Evolutionary conservation across 2,329 filamentous ascomycete genomes (phyloP).

Genomic region (Monosporascus sp.): DNA sequence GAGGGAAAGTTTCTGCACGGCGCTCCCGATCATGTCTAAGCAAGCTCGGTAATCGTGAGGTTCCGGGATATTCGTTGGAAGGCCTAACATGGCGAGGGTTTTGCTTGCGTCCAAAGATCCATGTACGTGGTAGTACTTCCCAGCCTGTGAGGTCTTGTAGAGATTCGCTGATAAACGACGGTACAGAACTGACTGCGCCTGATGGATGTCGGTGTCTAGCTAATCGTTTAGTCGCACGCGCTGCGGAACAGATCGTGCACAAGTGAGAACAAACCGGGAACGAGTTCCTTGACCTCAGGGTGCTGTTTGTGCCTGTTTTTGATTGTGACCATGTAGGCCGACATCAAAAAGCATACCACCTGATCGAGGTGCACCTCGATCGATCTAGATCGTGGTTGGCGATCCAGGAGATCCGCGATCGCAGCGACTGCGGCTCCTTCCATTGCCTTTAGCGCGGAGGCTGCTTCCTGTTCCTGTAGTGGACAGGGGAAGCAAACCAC

Average conservation of each 20-base stretch:
- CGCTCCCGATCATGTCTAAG: slow-evolving; percentile 52
- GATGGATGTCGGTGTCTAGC: slow-evolving; percentile 64
- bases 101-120: slow-evolving; percentile 67
- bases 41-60: slow-evolving; percentile 55
- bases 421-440: slow-evolving; percentile 56
- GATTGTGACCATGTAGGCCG: slow-evolving; percentile 51
- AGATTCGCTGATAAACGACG: slow-evolving; percentile 68
- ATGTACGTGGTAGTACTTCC: slow-evolving; percentile 71
- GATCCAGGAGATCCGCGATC: slow-evolving; percentile 48
- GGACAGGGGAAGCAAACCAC: slow-evolving; percentile 33
- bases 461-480: slow-evolving; percentile 35
- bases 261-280: slow-evolving; percentile 19
- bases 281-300: slow-evolving; percentile 39
- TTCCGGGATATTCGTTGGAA: slow-evolving; percentile 56
- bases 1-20: slow-evolving; percentile 49
- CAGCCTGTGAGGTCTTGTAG: slow-evolving; percentile 60
- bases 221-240: slow-evolving; percentile 1
- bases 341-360: slow-evolving; percentile 51
- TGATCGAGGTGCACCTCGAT: slow-evolving; percentile 44
- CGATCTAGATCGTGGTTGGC: slow-evolving; percentile 33
- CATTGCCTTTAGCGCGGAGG: slow-evolving; percentile 48
- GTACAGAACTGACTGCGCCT: slow-evolving; percentile 66
- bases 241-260: slow-evolving; percentile 28
- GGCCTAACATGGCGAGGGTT: slow-evolving; percentile 64
- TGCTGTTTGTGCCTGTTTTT: slow-evolving; percentile 45